phyloP scores from a whole-genome alignment of 73 alveolate genomes.

The Tetrahymena elliotti region DNA sequence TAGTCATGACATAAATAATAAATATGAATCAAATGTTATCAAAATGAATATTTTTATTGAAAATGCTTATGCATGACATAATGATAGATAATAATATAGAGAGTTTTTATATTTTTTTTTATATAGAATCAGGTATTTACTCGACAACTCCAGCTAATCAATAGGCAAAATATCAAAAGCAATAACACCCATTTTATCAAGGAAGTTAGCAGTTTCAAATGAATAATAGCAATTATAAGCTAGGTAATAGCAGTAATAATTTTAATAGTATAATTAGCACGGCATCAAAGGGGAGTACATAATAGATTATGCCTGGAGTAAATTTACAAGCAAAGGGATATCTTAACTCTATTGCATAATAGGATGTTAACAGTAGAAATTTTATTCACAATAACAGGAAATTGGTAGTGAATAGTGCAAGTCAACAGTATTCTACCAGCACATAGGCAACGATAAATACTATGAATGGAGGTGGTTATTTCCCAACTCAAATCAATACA shows the following conservation, averaged over 20 bases:
- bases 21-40: background rate
- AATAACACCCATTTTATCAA: background rate
- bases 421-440: background rate
- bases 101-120: background rate
- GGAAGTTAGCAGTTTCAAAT: background rate
- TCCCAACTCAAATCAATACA: background rate
- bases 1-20: no score
- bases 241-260: background rate
- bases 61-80: no score
- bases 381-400: background rate
- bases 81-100: no score
- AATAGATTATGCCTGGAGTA: background rate
- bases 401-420: background rate
- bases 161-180: background rate
- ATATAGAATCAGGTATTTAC: background rate
- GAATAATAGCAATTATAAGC: background rate
- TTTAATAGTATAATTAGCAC: background rate
- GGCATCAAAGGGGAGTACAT: background rate
- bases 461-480: background rate
- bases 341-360: background rate
- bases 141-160: background rate
- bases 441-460: background rate
- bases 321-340: background rate
- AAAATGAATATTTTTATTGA: no score
- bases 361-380: background rate